Evolutionary conservation across 192 early-diverging fungal species (phyloP), one percentile per base, ranked within the genome.

Genomic region (Entomortierella lignicola): DNA sequence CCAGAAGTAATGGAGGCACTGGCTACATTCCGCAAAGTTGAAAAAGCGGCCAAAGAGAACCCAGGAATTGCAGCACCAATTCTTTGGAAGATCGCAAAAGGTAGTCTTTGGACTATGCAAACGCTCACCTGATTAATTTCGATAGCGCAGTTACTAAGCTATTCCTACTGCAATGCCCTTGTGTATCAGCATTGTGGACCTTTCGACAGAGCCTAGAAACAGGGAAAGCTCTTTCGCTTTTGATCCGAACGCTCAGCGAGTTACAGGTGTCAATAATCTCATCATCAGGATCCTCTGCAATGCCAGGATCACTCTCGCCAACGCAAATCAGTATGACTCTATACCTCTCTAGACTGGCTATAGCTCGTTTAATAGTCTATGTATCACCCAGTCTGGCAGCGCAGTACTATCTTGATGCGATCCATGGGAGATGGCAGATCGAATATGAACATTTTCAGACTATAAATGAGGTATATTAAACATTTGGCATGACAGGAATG

Each of bases 391-490:
- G 67, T 10, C 37, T 71, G 11, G 51, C 63, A 13, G 48, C 63
- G 18, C 59, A 72, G n/a, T 47, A 47, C 32, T 84, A 82, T 58
- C 29, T 83, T 11, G 56, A 75, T 20, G 82, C 81, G 20, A 63
- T 87, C 13, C 71, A 83, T 17, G 71, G 53, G 7, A 69, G 81
- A 13, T 85, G 81, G 83, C 71, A 81, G 59, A 71, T 84, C 8
- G 60, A 79, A n/a, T 32, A 63, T 12, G 25, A 51, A 6, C 55
- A 83, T 41, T 21, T 87, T 32, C 65, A 79, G 43, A 2, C 23
- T 1, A 48, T 85, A 13, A 59, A 73, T n/a, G 60, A 70, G 56
- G 83, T 86, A 81, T 13, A 6, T 41, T 50, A 27, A 32, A 37
- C n/a, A n/a, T n/a, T n/a, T n/a, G n/a, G n/a, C n/a, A n/a, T n/a